phyloP scores from a whole-genome alignment of 192 early-diverging fungal species.

The Paraglomus occultum region DNA sequence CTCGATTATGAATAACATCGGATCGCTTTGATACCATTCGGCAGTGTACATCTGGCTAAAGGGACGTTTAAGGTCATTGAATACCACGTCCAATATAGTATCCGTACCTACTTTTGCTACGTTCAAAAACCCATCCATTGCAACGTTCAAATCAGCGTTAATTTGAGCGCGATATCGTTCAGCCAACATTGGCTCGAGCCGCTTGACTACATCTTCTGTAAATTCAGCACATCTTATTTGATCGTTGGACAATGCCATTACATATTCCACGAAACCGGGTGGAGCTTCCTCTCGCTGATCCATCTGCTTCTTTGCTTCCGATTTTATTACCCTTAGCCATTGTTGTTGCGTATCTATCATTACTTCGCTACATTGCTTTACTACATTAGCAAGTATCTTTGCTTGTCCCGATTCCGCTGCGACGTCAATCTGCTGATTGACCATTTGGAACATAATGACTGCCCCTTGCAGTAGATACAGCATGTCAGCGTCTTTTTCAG shows the following conservation, averaged over 20 bases:
- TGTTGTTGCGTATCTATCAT: slow-evolving; percentile 81
- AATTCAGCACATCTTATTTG: slow-evolving; percentile 89
- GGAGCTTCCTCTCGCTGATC: slow-evolving; percentile 73
- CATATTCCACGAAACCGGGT: slow-evolving; percentile 91
- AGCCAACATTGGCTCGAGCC: slow-evolving; percentile 55
- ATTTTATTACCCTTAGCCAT: slow-evolving; percentile 76
- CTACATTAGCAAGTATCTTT: slow-evolving; percentile 85
- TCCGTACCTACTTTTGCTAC: slow-evolving; percentile 74
- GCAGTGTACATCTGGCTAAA: slow-evolving; percentile 71
- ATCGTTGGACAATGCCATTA: slow-evolving; percentile 95
- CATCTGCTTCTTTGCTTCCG: slow-evolving; percentile 77
- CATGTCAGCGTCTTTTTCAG: slow-evolving; percentile 75
- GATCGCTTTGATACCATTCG: slow-evolving; percentile 90
- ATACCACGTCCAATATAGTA: slow-evolving; percentile 80
- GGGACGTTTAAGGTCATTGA: slow-evolving; percentile 77
- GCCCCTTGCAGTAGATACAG: slow-evolving; percentile 81
- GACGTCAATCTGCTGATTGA: slow-evolving; percentile 96
- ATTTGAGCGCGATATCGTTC: slow-evolving; percentile 63
- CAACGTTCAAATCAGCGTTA: slow-evolving; percentile 61
- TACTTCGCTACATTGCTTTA: slow-evolving; percentile 73
- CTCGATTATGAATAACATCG: slow-evolving; percentile 84
- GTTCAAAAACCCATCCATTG: slow-evolving; percentile 89
- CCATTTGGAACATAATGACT: slow-evolving; percentile 93
- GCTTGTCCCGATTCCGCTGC: slow-evolving; percentile 82
- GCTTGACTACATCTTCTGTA: slow-evolving; percentile 69